Evolutionary conservation across 2,329 filamentous ascomycete species (phyloP), one percentile per base, ranked within the genome.

Genomic region (Lomentospora prolificans): DNA sequence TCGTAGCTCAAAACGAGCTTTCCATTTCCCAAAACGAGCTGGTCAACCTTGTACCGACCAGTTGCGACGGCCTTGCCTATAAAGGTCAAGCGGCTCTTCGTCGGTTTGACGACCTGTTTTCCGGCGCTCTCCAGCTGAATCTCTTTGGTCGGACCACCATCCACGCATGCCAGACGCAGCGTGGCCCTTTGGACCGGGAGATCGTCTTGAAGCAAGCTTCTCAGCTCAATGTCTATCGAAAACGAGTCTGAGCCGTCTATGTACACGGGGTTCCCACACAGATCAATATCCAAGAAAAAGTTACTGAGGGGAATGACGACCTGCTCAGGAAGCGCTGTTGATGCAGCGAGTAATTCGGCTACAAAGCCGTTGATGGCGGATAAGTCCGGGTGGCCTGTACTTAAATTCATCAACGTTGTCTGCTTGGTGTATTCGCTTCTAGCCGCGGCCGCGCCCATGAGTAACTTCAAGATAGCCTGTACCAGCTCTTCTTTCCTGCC

Each of bases 401-500:
- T 44, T 24, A 19, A 60, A 52, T n/a, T 63, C 55, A 4, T 60
- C 50, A 50, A 59, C 63, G 65, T 63, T 3, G 66, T 67, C 53
- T 73, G 69, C 27, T 69, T 64, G 4, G 77, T 64, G 24, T 74
- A 72, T 17, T 80, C 77, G 53, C 72, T 75, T 59, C 84, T 75
- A 0, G 76, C 75, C 0, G 71, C 71, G 3, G 80, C 84, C 0
- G 82, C 79, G 64, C 89, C 90, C 6, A 80, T 81, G 9, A 94
- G 71, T 1, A 96, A 73, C 63, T 87, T 86, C 12, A 96, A 74
- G 7, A 89, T 77, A 7, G 88, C 84, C 24, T 82, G 81, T 14
- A 91, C 83, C 63, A 90, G 95, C 59, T 95, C 89, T 54, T 92
- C 87, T 58, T 84, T 83, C 12, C 84, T 82, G 51, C 86, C 77